phyloP scores from a whole-genome alignment of 495 filamentous ascomycete genomes.

The Penicillium manginii region DNA sequence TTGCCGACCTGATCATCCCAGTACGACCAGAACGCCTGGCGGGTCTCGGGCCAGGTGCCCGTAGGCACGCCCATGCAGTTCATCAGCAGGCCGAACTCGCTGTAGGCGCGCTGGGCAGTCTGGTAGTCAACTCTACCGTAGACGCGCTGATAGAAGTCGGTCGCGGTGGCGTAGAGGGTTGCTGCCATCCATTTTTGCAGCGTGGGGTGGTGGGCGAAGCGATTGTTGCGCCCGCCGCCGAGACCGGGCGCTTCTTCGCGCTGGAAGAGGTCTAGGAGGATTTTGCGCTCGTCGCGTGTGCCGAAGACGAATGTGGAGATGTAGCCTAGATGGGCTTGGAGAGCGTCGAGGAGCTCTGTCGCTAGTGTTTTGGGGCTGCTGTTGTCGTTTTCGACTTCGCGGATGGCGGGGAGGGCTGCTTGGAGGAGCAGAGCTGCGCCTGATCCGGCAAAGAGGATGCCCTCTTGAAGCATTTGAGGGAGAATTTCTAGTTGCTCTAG shows the following conservation, averaged over 20 bases:
- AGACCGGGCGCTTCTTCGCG: conserved; percentile 31
- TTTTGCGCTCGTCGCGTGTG: conserved; percentile 36
- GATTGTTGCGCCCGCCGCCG: conserved; percentile 27
- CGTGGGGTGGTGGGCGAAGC: conserved; percentile 29
- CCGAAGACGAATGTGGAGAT: conserved; percentile 47
- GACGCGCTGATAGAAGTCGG: conserved; percentile 49
- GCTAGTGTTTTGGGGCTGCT: conserved; percentile 30
- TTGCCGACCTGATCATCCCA: conserved; percentile 43
- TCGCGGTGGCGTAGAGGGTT: conserved; percentile 46
- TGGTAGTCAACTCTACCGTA: conserved; percentile 41
- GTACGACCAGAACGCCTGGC: conserved; percentile 44
- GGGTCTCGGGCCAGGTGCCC: conserved; percentile 38
- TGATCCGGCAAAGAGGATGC: conserved; percentile 43
- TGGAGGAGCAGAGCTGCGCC: conserved; percentile 45
- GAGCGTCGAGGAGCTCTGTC: conserved; percentile 37
- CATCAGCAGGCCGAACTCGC: conserved; percentile 40
- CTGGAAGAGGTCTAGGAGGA: conserved; percentile 33
- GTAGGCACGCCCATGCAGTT: conserved; percentile 32
- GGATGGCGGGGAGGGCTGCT: conserved; percentile 42
- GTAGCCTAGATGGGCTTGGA: conserved; percentile 42
- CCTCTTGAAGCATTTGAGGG: conserved; percentile 46
- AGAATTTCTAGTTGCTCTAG: conserved; percentile 43
- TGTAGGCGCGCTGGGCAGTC: conserved; percentile 41
- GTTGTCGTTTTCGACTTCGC: conserved; percentile 18
- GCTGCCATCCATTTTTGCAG: conserved; percentile 44